phyloP scores from a whole-genome alignment of 805 yeast species.

The Clavispora fructus region DNA sequence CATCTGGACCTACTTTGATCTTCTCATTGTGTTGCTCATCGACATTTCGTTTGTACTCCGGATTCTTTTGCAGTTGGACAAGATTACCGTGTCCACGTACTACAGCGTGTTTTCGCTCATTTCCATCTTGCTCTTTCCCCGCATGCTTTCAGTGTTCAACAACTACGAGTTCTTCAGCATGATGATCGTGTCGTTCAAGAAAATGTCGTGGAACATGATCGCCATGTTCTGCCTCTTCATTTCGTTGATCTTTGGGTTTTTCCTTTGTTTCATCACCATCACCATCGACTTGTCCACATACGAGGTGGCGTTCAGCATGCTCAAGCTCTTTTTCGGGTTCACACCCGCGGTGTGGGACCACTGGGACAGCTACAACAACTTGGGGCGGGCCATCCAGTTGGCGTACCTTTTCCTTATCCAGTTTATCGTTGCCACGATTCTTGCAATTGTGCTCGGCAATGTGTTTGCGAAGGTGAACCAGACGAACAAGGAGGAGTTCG shows the following conservation, averaged over 20 bases:
- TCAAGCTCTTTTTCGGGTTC: slow-evolving; percentile 51
- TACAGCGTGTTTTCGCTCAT: slow-evolving; percentile 35
- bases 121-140: slow-evolving; percentile 46
- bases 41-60: slow-evolving; percentile 26
- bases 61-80: slow-evolving; percentile 11
- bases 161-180: slow-evolving; percentile 48
- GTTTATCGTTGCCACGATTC: slow-evolving; percentile 49
- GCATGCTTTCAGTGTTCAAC: slow-evolving; percentile 46
- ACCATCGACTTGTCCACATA: slow-evolving; percentile 37
- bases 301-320: slow-evolving; percentile 46
- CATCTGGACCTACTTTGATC: slow-evolving; percentile 51
- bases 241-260: slow-evolving; percentile 50
- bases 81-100: slow-evolving; percentile 14
- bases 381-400: slow-evolving; percentile 45
- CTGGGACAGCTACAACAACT: slow-evolving; percentile 43
- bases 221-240: slow-evolving; percentile 45
- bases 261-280: slow-evolving; percentile 47
- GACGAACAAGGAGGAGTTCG: slow-evolving; percentile 33
- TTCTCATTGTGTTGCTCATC: slow-evolving; percentile 35
- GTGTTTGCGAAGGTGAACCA: slow-evolving; percentile 31
- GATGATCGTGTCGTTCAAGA: slow-evolving; percentile 45
- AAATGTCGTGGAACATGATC: slow-evolving; percentile 46
- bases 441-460: slow-evolving; percentile 48
- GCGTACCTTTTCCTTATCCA: slow-evolving; percentile 51
- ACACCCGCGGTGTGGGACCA: slow-evolving; percentile 58